Conservation (phyloP, 345 rosid species). For the Capsella bursapastoris region DNA sequence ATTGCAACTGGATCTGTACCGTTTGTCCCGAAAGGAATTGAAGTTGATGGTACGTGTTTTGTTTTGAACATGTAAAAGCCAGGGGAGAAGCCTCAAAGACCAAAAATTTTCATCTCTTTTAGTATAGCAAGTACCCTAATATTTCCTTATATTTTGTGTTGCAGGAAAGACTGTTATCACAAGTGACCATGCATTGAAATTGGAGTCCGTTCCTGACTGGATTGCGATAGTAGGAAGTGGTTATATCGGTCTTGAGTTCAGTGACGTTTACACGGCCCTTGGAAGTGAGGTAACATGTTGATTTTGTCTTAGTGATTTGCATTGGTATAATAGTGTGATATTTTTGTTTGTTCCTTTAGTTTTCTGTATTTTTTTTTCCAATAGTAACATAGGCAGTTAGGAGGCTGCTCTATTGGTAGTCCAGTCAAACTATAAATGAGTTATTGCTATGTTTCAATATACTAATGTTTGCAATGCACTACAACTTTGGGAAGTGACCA, state of each 20-base stretch:
- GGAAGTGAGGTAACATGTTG: conserved; percentile 86
- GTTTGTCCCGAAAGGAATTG: conserved; percentile 96
- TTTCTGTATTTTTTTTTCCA: not conserved
- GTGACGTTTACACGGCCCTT: conserved; percentile 99
- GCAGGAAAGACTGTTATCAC: conserved; percentile 99
- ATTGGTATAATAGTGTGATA: not conserved
- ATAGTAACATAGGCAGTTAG: not conserved
- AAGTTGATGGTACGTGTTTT: conserved; percentile 83
- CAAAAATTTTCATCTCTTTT: not conserved
- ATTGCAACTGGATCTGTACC: conserved; percentile 98
- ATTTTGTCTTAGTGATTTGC: conserved; percentile 1
- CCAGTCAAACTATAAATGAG: not conserved
- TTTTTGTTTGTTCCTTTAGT: conserved; percentile 13
- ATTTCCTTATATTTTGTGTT: conserved; percentile 26
- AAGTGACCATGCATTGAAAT: conserved; percentile 96
- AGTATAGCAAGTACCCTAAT: conserved; percentile 1
- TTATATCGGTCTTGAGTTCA: conserved; percentile 98
- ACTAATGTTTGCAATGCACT: conserved; percentile 7
- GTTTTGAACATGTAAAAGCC: not conserved
- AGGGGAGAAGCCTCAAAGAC: conserved; percentile 5
- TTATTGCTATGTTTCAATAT: not conserved
- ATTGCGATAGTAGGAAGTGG: conserved; percentile 99
- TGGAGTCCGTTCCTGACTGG: conserved; percentile 97
- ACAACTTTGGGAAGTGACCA: conserved; percentile 27
- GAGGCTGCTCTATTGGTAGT: not conserved